Conservation (phyloP, 2,329 filamentous ascomycete species). For the Decorospora gaudefroyi region DNA sequence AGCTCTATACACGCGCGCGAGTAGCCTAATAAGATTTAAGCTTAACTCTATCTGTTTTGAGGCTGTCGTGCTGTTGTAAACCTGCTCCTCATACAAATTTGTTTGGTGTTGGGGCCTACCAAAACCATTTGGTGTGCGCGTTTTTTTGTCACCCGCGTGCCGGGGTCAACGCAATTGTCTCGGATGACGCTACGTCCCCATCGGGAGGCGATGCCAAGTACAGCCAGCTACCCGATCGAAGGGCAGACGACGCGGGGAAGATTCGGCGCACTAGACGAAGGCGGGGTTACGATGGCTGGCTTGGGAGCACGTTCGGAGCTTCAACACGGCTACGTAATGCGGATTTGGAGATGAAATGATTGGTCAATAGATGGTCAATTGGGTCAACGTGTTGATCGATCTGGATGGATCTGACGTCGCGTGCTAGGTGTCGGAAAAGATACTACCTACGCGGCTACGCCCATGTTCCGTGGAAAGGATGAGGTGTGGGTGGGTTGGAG, state of each 20-base stretch:
- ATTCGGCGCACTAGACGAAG: conserved; percentile 26
- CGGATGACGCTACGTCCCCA: neutral
- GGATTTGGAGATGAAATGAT: conserved; percentile 16
- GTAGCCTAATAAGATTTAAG: too few species aligned
- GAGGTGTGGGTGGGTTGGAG: neutral
- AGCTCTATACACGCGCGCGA: too few species aligned
- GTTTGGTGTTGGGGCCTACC: too few species aligned
- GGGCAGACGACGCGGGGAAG: conserved; percentile 20
- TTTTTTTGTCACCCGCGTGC: too few species aligned
- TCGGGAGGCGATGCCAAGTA: neutral
- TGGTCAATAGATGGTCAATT: conserved; percentile 8
- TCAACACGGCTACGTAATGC: conserved; percentile 25
- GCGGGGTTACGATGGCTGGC: conserved; percentile 26
- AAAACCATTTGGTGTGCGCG: too few species aligned
- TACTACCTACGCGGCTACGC: neutral
- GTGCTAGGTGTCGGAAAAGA: conserved; percentile 19
- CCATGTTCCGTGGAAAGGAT: too few species aligned
- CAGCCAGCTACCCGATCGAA: neutral
- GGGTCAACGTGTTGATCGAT: neutral
- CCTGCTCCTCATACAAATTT: too few species aligned
- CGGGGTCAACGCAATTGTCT: conserved; percentile 12
- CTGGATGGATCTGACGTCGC: conserved; percentile 13
- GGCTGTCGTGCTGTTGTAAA: too few species aligned
- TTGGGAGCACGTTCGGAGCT: conserved; percentile 18
- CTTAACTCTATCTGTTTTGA: too few species aligned